Percentiles rank a stretch among this genome's conserved stretches.
phyloP scores from a whole-genome alignment of 345 rosid genomes.

The Eucalyptus sp. region DNA sequence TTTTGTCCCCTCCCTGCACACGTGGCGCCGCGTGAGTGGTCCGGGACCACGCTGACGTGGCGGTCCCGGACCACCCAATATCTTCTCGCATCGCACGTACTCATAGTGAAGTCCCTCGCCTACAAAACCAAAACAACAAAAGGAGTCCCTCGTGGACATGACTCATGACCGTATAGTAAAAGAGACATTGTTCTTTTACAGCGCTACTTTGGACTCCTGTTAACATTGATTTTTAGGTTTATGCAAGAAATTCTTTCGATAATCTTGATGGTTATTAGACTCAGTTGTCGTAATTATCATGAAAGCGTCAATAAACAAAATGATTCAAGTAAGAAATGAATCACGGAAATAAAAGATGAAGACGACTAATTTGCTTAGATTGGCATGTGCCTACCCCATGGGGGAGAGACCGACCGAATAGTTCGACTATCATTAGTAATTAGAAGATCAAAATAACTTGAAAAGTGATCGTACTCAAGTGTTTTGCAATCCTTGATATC shows the following conservation, averaged over 20 bases:
- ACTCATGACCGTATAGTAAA: neutral
- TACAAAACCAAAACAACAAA: neutral
- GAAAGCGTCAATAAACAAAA: neutral
- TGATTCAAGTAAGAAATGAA: neutral
- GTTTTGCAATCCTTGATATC: neutral
- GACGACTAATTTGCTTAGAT: neutral
- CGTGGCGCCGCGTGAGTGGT: no score
- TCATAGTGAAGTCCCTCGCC: neutral
- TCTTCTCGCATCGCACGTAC: no score
- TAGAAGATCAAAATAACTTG: neutral
- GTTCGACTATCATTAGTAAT: neutral
- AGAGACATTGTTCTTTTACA: neutral
- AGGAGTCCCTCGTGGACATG: neutral
- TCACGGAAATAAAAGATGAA: neutral
- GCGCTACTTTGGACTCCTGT: neutral
- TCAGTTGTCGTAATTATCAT: neutral
- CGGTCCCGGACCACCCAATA: no score
- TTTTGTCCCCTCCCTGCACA: no score
- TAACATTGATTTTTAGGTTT: neutral
- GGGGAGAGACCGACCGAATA: neutral
- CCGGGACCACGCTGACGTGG: no score
- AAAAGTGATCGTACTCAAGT: accelerated
- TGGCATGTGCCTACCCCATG: accelerated
- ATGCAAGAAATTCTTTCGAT: neutral
- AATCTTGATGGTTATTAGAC: neutral